These are phyloP conservation scores for Penicillium sp. DNA, from an alignment of 2,329 filamentous ascomycete genomes.

Conservation along the genomic window DNA sequence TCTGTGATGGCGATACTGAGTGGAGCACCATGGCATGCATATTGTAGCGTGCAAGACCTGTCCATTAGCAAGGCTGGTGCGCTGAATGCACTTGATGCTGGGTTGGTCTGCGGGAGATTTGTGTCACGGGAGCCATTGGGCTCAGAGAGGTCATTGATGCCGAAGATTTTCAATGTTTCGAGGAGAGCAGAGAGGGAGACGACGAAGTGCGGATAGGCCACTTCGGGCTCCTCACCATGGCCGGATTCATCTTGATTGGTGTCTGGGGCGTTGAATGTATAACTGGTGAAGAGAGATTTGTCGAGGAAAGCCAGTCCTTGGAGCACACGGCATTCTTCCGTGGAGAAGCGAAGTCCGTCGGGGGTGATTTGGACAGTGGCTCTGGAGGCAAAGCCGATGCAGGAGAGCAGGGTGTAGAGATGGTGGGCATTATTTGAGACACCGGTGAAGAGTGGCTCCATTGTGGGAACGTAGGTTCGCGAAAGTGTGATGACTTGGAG, in stretches of 20 bases:
- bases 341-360: slow-evolving; percentile 80
- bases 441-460: slow-evolving; percentile 53
- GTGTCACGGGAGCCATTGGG: slow-evolving; percentile 23
- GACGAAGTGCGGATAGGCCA: slow-evolving; percentile 66
- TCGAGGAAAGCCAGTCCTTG: slow-evolving; percentile 87
- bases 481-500: slow-evolving; percentile 23
- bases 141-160: slow-evolving; percentile 60
- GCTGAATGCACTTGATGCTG: slow-evolving; percentile 68
- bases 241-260: slow-evolving; percentile 17
- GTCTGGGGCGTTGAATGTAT: slow-evolving; percentile 58
- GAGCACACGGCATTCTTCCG: slow-evolving; percentile 84
- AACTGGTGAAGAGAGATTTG: slow-evolving; percentile 82
- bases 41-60: slow-evolving; percentile 80
- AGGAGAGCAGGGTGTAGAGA: slow-evolving; percentile 56
- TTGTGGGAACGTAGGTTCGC: slow-evolving; percentile 9
- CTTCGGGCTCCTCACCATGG: slow-evolving; percentile 37
- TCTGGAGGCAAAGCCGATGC: slow-evolving; percentile 58
- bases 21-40: slow-evolving; percentile 67
- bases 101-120: slow-evolving; percentile 30
- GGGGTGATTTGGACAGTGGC: slow-evolving; percentile 70
- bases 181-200: slow-evolving; percentile 82
- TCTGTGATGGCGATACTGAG: slow-evolving; percentile 85
- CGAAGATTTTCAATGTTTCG: slow-evolving; percentile 93
- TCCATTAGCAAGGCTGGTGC: slow-evolving; percentile 76
- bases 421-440: slow-evolving; percentile 60